These are phyloP conservation scores for Saxispiralis lemnorum DNA, from an alignment of 495 filamentous ascomycete genomes.

Conservation along the genomic window DNA sequence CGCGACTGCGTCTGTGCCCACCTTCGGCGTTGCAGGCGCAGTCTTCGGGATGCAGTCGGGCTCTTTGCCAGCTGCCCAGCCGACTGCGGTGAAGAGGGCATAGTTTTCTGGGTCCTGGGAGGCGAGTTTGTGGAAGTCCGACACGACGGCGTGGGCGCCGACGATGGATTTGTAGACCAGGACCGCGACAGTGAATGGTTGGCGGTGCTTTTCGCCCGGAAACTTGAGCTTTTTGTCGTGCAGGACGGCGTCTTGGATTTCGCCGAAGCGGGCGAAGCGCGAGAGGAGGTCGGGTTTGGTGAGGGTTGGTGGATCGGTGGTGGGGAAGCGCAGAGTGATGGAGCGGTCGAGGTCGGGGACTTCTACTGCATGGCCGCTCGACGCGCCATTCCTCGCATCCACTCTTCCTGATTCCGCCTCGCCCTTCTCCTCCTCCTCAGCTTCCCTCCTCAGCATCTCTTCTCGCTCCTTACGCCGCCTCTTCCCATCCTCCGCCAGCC, in stretches of 20 bases:
- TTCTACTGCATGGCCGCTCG: not conserved
- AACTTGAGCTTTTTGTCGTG: constrained; percentile 33
- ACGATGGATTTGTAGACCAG: constrained; percentile 42
- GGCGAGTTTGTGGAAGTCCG: constrained; percentile 29
- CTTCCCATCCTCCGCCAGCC: constrained; percentile 45
- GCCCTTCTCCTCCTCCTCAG: not conserved
- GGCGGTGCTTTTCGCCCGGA: constrained; percentile 28
- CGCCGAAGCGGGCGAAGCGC: constrained; percentile 38
- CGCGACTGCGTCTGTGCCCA: too few relatives aligned
- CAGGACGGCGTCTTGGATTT: constrained; percentile 35
- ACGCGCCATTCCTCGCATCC: not conserved
- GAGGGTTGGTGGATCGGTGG: constrained; percentile 9
- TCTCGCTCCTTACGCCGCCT: constrained; percentile 24
- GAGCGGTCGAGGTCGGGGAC: constrained; percentile 35
- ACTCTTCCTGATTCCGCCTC: constrained; percentile 3
- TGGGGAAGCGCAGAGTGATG: constrained; percentile 36
- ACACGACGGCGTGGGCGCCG: constrained; percentile 40
- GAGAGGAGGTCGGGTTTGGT: constrained; percentile 28
- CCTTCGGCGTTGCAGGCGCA: constrained; percentile 8
- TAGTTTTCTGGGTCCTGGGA: constrained; percentile 29
- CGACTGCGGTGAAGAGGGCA: constrained; percentile 33
- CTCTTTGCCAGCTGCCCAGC: constrained; percentile 37
- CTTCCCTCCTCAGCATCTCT: constrained; percentile 19
- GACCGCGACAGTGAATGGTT: constrained; percentile 17
- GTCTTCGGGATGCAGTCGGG: constrained; percentile 19